Evolutionary conservation across 139 green algal genomes (phyloP), one percentile per base, ranked within the genome.

Genomic region (Picochlorum sp.): DNA sequence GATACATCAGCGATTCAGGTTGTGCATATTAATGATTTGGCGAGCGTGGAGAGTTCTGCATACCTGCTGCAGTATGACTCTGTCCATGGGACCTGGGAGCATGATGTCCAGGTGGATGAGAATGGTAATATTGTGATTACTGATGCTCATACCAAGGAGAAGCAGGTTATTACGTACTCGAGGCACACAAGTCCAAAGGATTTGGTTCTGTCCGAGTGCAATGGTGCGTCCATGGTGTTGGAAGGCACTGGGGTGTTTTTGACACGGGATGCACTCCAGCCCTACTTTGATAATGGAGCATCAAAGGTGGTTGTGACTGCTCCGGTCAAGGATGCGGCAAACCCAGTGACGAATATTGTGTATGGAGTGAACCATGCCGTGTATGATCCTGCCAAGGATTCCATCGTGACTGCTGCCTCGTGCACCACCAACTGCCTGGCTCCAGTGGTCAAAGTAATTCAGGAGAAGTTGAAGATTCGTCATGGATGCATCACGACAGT

Each of bases 391-490:
- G 66, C 60, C 0, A 68, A 66, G 41, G 81, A 95, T 62, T 66
- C 85, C 73, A 89, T 95, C 24, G 80, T 95, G 4, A 94, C 88
- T 10, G 86, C 86, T 20, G 88, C 88, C 23, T 90, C 82, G 16
- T 95, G 88, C 77, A 95, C 88, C 55, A 95, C 88, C 45, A 95
- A 95, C 80, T 93, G 88, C 82, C 73, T 95, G 55, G 88, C 82
- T 20, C 88, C 88, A 0, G 80, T 93, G 21, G 86, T 88, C 44
- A 87, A 88, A 69, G 83, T 87, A 34, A 79, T 95, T 16, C 81
- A 83, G 15, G 83, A 90, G 60, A 86, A 92, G 62, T 69, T 95
- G n/a, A 82, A 83, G 49, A 92, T 94, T 45, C 51, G 68, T 31
- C 83, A 86, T 47, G 87, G 87, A 60, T 88, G 77, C 71, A 94